phyloP scores from a whole-genome alignment of 2,329 filamentous ascomycete species.

The Colletotrichum destructivum region DNA sequence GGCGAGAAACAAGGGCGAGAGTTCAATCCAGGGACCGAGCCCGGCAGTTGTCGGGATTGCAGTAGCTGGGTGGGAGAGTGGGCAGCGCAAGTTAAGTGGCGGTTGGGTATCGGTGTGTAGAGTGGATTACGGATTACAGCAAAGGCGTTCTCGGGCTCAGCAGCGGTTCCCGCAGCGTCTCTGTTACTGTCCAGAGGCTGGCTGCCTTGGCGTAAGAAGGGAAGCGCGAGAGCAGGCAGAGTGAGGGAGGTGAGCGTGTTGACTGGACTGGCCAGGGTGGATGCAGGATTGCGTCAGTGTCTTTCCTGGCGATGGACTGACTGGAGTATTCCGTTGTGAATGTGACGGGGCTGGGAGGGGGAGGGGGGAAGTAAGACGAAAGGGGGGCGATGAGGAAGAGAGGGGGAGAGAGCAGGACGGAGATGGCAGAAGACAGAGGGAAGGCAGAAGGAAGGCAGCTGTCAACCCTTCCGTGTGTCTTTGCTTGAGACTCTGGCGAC shows the following conservation, averaged over 20 bases:
- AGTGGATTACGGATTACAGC: not conserved
- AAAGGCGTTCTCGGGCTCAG: slow-evolving; percentile 5
- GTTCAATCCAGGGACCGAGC: not conserved
- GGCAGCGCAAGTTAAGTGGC: slow-evolving; percentile 8
- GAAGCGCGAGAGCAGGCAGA: slow-evolving; percentile 23
- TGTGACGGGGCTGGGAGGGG: slow-evolving; percentile 29
- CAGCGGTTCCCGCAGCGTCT: slow-evolving; percentile 13
- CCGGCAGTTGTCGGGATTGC: slow-evolving; percentile 31
- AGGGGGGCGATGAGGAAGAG: slow-evolving; percentile 2
- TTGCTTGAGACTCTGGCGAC: slow-evolving; percentile 2
- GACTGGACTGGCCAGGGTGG: slow-evolving; percentile 22
- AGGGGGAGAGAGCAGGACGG: not conserved
- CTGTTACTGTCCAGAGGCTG: slow-evolving; percentile 6
- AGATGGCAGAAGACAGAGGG: not conserved
- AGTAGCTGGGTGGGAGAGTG: slow-evolving; percentile 9
- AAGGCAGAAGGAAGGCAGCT: not conserved
- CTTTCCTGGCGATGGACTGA: slow-evolving; percentile 31
- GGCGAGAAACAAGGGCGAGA: slow-evolving; percentile 15
- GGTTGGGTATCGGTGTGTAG: not conserved
- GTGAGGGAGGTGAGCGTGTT: slow-evolving; percentile 9
- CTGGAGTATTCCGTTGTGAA: slow-evolving; percentile 17
- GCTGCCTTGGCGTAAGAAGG: slow-evolving; percentile 32
- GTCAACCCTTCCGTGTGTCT: slow-evolving; percentile 3
- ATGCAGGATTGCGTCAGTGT: slow-evolving; percentile 40
- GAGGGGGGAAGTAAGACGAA: not conserved